phyloP scores from a whole-genome alignment of 768 basidiomycete species.

The Paxillus rubicundulus region DNA sequence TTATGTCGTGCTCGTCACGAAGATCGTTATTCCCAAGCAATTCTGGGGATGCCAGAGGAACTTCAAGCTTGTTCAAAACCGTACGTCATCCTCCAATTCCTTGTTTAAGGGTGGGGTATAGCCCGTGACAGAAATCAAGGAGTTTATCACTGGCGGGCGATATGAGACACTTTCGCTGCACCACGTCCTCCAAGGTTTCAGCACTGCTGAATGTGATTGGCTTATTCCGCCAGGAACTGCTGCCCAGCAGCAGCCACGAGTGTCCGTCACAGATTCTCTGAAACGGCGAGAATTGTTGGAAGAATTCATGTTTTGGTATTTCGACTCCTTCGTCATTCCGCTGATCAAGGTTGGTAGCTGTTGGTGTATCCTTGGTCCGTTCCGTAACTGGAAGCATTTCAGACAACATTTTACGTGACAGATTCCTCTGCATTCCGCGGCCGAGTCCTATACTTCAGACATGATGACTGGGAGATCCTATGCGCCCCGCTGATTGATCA shows the following conservation, averaged over 20 bases:
- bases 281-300: conserved; percentile 81
- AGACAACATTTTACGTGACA: conserved; percentile 95
- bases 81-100: conserved; percentile 39
- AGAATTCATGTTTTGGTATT: conserved; percentile 94
- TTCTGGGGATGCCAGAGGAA: conserved; percentile 81
- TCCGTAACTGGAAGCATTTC: background rate
- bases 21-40: conserved; percentile 64
- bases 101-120: background rate
- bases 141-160: conserved; percentile 73
- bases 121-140: conserved; percentile 55
- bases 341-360: conserved; percentile 63
- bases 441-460: conserved; percentile 85
- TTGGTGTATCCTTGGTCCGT: background rate
- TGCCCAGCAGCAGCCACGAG: conserved; percentile 42
- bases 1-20: conserved; percentile 62
- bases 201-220: conserved; percentile 78
- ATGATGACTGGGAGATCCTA: conserved; percentile 88
- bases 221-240: conserved; percentile 47
- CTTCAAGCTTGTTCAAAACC: conserved; percentile 50
- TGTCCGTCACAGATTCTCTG: conserved; percentile 61
- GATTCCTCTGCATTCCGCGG: conserved; percentile 86
- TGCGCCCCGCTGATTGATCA: conserved; percentile 78
- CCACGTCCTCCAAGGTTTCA: conserved; percentile 70
- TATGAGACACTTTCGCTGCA: conserved; percentile 82
- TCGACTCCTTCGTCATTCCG: conserved; percentile 79